phyloP scores from a whole-genome alignment of 2,329 filamentous ascomycete species.

The Claviceps digitariae region DNA sequence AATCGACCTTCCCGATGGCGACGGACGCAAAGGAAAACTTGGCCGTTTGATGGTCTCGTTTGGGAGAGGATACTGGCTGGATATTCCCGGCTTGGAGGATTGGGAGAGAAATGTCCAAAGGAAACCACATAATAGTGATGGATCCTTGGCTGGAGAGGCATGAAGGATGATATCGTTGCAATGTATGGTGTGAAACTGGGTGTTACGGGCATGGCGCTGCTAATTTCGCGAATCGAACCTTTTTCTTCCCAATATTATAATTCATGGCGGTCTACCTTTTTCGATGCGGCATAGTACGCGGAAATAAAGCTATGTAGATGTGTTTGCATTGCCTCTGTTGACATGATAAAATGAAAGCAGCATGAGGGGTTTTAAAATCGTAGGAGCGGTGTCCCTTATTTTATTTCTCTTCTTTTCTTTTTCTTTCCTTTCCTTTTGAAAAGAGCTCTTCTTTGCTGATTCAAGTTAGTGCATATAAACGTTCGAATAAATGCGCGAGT shows the following conservation, averaged over 20 bases:
- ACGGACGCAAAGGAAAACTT: conserved; percentile 65
- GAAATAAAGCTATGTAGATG: not conserved
- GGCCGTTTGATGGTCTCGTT: conserved; percentile 68
- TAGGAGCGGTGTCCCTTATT: not conserved
- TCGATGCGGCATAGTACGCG: not conserved
- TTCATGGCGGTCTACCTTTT: not conserved
- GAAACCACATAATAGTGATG: conserved; percentile 33
- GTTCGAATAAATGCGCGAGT: not conserved
- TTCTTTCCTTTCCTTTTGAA: not conserved
- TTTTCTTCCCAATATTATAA: not conserved
- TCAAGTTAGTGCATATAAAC: not conserved
- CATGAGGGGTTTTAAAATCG: not conserved
- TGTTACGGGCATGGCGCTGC: conserved; percentile 1
- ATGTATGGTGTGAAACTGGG: not conserved
- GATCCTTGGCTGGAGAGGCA: conserved; percentile 21
- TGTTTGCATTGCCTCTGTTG: not conserved
- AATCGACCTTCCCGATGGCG: conserved; percentile 53
- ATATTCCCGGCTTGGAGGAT: conserved; percentile 48
- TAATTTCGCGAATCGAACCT: not conserved
- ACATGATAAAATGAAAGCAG: too few relatives aligned
- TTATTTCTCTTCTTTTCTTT: not conserved
- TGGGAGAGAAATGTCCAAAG: conserved; percentile 51
- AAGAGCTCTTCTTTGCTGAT: not conserved
- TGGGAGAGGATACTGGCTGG: conserved; percentile 70
- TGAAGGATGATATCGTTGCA: conserved; percentile 8